phyloP scores from a whole-genome alignment of 805 yeast genomes.

The Kazachstania kunashirensis region DNA sequence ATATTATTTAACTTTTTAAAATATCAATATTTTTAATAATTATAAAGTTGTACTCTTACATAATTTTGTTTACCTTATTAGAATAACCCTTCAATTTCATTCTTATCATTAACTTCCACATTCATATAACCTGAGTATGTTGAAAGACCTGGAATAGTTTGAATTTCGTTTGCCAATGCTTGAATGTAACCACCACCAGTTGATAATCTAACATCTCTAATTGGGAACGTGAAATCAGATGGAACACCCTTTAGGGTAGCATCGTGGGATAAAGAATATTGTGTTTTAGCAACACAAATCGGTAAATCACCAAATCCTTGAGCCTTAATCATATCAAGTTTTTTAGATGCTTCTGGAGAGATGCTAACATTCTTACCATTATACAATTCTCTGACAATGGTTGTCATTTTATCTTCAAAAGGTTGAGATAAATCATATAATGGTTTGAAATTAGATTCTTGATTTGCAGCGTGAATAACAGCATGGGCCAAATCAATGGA shows the following conservation, averaged over 20 bases:
- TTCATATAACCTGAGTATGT: conserved; percentile 83
- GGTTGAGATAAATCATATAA: conserved; percentile 61
- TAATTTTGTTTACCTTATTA: too few species aligned
- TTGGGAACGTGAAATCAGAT: conserved; percentile 67
- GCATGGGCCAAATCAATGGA: conserved; percentile 77
- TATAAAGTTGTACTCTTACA: too few species aligned
- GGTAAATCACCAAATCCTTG: conserved; percentile 76
- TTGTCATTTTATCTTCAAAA: conserved; percentile 53
- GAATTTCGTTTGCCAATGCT: conserved; percentile 78
- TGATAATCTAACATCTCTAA: conserved; percentile 68
- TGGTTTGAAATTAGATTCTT: conserved; percentile 43
- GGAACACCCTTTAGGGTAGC: conserved; percentile 79
- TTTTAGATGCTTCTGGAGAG: conserved; percentile 57
- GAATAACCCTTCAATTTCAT: conserved; percentile 75
- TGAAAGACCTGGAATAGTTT: conserved; percentile 79
- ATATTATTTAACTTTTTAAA: too few species aligned
- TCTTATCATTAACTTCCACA: conserved; percentile 70
- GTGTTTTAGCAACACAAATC: conserved; percentile 79
- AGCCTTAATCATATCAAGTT: conserved; percentile 54
- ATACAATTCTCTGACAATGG: conserved; percentile 68
- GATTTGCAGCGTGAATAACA: conserved; percentile 60
- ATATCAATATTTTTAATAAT: too few species aligned
- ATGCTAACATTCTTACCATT: conserved; percentile 68
- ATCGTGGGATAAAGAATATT: conserved; percentile 76
- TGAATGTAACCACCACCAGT: conserved; percentile 80